Percentiles rank a stretch among this genome's conserved stretches.
Conservation (phyloP, 2,329 filamentous ascomycete species). For the Penicillium oxalicum region DNA sequence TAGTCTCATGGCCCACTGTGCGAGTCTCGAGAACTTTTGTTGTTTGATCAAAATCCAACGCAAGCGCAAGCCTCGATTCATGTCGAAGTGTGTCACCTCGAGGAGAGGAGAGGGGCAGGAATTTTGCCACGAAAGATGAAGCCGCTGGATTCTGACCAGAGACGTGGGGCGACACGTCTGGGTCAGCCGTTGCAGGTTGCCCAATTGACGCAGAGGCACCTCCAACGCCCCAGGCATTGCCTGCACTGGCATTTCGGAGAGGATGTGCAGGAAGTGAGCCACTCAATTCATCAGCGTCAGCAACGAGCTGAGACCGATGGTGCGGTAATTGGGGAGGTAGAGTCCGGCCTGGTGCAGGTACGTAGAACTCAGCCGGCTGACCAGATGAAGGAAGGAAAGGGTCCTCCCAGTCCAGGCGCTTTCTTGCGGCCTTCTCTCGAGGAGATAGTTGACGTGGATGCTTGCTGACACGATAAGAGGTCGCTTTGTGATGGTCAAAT, state of each 20-base stretch:
- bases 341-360: constrained; percentile 12
- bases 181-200: constrained; percentile 40
- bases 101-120: constrained; percentile 45
- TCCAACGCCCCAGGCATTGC: constrained; percentile 71
- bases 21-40: constrained; percentile 59
- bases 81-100: constrained; percentile 63
- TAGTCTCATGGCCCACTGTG: constrained; percentile 15
- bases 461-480: constrained; percentile 51
- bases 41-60: constrained; percentile 70
- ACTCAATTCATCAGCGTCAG: constrained; percentile 18
- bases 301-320: constrained; percentile 32
- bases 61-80: constrained; percentile 68
- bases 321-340: constrained; percentile 18
- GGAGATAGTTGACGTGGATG: constrained; percentile 40
- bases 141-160: constrained; percentile 68
- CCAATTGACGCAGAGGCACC: constrained; percentile 56
- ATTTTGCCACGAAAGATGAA: constrained; percentile 55
- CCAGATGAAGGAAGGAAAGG: constrained; percentile 47
- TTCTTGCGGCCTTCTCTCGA: constrained; percentile 44
- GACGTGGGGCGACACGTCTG: constrained; percentile 59
- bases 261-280: constrained; percentile 12
- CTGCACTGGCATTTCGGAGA: constrained; percentile 54
- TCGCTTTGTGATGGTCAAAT: constrained; percentile 37
- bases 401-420: constrained; percentile 42
- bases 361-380: constrained; percentile 12